These are phyloP conservation scores for Colletotrichum magnum DNA, from an alignment of 2,329 filamentous ascomycete genomes.

Conservation along the genomic window DNA sequence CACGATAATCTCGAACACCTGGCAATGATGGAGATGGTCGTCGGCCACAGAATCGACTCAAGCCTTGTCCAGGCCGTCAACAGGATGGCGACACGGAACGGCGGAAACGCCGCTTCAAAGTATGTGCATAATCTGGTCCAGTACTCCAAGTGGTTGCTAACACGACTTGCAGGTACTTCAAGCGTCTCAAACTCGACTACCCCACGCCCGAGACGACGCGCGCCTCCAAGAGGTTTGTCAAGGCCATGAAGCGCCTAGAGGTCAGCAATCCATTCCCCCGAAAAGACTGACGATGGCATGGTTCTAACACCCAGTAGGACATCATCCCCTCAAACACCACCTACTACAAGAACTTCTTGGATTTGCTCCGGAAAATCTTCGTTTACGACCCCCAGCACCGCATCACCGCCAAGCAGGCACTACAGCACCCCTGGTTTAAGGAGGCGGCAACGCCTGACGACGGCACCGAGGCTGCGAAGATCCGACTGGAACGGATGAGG, in stretches of 20 bases:
- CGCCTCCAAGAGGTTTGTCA: slow-evolving; percentile 76
- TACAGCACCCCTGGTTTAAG: slow-evolving; percentile 78
- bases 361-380: slow-evolving; percentile 76
- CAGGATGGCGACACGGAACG: slow-evolving; percentile 69
- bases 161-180: slow-evolving; percentile 70
- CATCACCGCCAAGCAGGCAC: slow-evolving; percentile 76
- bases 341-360: slow-evolving; percentile 74
- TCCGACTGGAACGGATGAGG: slow-evolving; percentile 67
- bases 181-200: slow-evolving; percentile 75
- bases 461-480: slow-evolving; percentile 77
- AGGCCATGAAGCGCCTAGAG: slow-evolving; percentile 78
- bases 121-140: slow-evolving; percentile 52
- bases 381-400: slow-evolving; percentile 76
- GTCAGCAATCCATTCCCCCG: slow-evolving; percentile 58
- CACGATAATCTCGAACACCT: slow-evolving; percentile 81
- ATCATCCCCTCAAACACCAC: slow-evolving; percentile 73
- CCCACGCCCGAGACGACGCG: slow-evolving; percentile 74
- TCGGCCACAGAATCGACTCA: slow-evolving; percentile 70
- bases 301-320: slow-evolving; percentile 61
- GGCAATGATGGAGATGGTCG: slow-evolving; percentile 82
- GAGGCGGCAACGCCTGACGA: slow-evolving; percentile 75
- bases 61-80: slow-evolving; percentile 71
- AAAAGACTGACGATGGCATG: background rate
- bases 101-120: slow-evolving; percentile 75
- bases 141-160: background rate